Evolutionary conservation across 1,139 yeast genomes (phyloP), one percentile per base, ranked within the genome.

Genomic region (Sugiyamaella grinbergsii): DNA sequence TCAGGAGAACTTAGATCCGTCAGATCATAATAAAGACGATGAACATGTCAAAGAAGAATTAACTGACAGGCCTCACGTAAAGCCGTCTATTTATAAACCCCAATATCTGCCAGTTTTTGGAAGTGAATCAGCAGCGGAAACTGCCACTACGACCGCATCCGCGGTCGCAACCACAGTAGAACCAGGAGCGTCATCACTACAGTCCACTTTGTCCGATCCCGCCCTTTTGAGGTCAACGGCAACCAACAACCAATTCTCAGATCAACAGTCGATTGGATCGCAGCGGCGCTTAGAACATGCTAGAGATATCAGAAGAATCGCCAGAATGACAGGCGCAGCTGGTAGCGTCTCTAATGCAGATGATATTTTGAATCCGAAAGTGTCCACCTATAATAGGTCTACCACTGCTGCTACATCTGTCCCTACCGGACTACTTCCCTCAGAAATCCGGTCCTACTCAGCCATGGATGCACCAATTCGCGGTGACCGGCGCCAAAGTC

Each of bases 271-370:
- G 26, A 16, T 13, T 4, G 43, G 34, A 11, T 11, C 22, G 15
- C 32, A 13, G 11, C 39, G 47, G 10, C 46, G 53, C 10, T 47
- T 42, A 29, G 44, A 50, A 24, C 37, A 42, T 20, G 26, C 28
- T 8, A 28, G 51, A 29, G 53, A 50, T 36, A 34, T 38, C 8
- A 28, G 37, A 10, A 40, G 53, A 15, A 50, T 50, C 1, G 42
- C 53, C 5, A 37, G 47, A 13, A 37, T 50, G 5, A 47, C 53
- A 5, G 51, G 47, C 20, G 24, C 43, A 11, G 42, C 46, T n/a
- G 26, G 39, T 23, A 36, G 40, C 16, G 13, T 34, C 16, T 47
- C 52, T 7, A 20, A 39, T 20, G 8, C 39, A 7, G 52, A 45
- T 13, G 52, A 45, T 8, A 26, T 45, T 13, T 26, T 45, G 16